phyloP scores from a whole-genome alignment of 495 filamentous ascomycete species.

The Viridothelium virens region DNA sequence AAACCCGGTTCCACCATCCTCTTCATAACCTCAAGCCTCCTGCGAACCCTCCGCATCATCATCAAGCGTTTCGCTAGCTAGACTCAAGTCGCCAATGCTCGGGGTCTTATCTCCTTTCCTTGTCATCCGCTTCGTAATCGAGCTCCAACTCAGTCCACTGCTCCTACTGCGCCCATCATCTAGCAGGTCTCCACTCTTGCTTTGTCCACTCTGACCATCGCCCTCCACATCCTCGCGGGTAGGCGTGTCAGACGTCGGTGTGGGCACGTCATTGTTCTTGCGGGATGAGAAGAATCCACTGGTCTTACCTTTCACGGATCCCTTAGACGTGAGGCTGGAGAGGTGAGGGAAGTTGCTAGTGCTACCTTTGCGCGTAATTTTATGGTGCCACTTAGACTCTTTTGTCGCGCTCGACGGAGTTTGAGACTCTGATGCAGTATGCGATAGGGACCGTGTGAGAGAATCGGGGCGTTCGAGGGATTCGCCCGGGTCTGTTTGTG shows the following conservation, averaged over 20 bases:
- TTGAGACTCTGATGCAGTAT: not conserved
- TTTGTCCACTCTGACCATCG: not conserved
- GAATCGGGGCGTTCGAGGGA: not conserved
- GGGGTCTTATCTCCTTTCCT: conserved; percentile 17
- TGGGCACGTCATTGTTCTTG: not conserved
- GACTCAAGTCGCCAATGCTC: conserved; percentile 15
- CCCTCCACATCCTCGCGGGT: not conserved
- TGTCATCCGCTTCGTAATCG: conserved; percentile 4
- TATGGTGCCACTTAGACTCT: conserved; percentile 9
- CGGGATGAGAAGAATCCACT: not conserved
- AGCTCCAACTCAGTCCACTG: conserved; percentile 12
- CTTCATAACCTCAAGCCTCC: not conserved
- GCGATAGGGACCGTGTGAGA: not conserved
- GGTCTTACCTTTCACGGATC: not conserved
- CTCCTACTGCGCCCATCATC: not conserved
- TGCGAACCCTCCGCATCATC: conserved; percentile 1
- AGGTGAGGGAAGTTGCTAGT: not conserved
- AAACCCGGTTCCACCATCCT: not conserved
- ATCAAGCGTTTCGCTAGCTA: conserved; percentile 10
- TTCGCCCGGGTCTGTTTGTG: conserved; percentile 1
- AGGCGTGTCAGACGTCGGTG: not conserved
- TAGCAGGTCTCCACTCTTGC: not conserved
- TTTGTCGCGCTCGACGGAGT: not conserved
- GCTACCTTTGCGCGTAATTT: conserved; percentile 11
- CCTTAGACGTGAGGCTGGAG: not conserved